These are phyloP conservation scores for Trypanosoma boissoni DNA, from an alignment of 208 protist species.

Conservation along the genomic window DNA sequence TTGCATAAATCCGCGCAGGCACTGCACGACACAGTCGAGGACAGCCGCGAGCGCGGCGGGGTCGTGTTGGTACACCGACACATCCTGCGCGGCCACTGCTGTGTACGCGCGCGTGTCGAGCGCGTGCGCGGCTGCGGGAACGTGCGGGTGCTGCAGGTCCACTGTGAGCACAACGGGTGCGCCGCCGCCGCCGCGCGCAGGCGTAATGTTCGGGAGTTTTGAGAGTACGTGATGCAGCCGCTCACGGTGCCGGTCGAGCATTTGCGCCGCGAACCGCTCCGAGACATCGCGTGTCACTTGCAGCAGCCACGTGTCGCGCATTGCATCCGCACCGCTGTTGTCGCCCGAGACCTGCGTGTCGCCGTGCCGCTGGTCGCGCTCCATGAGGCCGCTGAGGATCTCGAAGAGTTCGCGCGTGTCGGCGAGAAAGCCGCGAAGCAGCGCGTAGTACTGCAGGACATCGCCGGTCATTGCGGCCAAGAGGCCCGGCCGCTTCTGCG, in stretches of 20 bases:
- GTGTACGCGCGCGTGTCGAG: conserved; percentile 53
- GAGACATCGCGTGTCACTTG: conserved; percentile 47
- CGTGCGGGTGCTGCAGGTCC: conserved; percentile 21
- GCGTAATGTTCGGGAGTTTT: conserved; percentile 35
- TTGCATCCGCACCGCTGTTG: conserved; percentile 18
- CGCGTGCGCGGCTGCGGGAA: conserved; percentile 29
- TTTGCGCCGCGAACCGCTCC: conserved; percentile 46
- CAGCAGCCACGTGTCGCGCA: conserved; percentile 44
- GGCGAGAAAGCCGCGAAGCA: conserved; percentile 52
- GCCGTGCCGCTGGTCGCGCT: conserved; percentile 8
- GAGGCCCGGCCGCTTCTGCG: conserved; percentile 54
- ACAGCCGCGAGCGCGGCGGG: conserved; percentile 45
- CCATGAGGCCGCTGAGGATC: conserved; percentile 13
- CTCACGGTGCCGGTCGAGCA: conserved; percentile 69
- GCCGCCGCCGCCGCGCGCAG: conserved; percentile 20
- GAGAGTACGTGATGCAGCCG: conserved; percentile 38
- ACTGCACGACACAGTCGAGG: conserved; percentile 46
- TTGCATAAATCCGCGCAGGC: conserved; percentile 33
- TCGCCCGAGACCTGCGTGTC: neutral
- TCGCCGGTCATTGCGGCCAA: conserved; percentile 35
- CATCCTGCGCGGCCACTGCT: conserved; percentile 48
- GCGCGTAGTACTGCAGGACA: conserved; percentile 46
- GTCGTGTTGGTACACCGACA: conserved; percentile 58
- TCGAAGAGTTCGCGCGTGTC: conserved; percentile 23
- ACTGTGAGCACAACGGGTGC: conserved; percentile 7